Conservation (phyloP, 2,329 filamentous ascomycete species). For the Ophiobolus disseminans region DNA sequence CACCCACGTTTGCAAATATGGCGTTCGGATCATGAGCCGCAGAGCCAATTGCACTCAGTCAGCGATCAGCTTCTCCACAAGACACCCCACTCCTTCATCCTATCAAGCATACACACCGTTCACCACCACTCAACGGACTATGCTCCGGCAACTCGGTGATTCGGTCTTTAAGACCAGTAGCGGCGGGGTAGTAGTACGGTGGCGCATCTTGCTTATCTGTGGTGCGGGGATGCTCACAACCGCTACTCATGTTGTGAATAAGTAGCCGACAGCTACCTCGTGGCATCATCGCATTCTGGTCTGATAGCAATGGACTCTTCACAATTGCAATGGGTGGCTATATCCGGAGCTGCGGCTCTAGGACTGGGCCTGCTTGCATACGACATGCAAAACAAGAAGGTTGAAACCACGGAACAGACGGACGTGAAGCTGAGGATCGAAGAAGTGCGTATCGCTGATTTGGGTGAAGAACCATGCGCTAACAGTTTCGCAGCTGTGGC, state of each 20-base stretch:
- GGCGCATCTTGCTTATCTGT: background rate
- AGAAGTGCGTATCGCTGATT: conserved; percentile 2
- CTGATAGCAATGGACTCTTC: background rate
- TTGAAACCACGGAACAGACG: conserved; percentile 2
- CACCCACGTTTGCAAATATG: too few relatives aligned
- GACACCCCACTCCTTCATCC: too few relatives aligned
- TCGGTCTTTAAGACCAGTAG: background rate
- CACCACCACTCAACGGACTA: too few relatives aligned
- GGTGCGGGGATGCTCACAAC: background rate
- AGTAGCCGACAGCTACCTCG: background rate
- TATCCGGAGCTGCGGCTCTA: conserved; percentile 4
- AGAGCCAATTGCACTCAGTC: too few relatives aligned
- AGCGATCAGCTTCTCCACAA: too few relatives aligned
- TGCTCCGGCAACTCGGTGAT: too few relatives aligned
- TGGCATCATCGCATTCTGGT: background rate
- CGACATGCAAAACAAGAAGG: conserved; percentile 5
- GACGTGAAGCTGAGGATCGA: conserved; percentile 17
- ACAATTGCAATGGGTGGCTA: conserved; percentile 10
- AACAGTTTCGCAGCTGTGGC: conserved; percentile 9
- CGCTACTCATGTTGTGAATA: background rate
- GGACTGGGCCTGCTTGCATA: conserved; percentile 8
- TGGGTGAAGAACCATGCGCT: background rate
- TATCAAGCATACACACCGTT: too few relatives aligned
- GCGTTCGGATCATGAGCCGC: too few relatives aligned
- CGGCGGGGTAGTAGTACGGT: background rate